phyloP scores from a whole-genome alignment of 2,329 filamentous ascomycete species.

The Penicillium sp. region DNA sequence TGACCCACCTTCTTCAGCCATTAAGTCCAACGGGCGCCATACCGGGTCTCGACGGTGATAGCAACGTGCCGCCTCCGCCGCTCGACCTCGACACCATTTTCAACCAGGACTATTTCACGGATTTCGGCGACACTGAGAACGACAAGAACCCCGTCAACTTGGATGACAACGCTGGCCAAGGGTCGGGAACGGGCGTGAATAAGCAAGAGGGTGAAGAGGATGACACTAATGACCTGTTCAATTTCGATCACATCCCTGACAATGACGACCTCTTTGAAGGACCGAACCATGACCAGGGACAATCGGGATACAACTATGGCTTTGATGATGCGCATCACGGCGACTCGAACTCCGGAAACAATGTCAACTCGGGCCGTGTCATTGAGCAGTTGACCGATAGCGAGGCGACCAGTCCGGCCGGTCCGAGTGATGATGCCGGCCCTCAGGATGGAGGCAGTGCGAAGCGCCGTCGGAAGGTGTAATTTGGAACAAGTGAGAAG shows the following conservation, averaged over 20 bases:
- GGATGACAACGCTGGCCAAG: slow-evolving; percentile 18
- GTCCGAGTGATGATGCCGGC: slow-evolving; percentile 28
- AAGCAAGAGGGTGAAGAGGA: slow-evolving; percentile 22
- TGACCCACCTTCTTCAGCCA: slow-evolving; percentile 69
- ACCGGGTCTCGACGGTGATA: slow-evolving; percentile 56
- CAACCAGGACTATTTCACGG: slow-evolving; percentile 53
- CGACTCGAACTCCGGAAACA: slow-evolving; percentile 13
- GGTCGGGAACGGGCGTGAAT: slow-evolving; percentile 13
- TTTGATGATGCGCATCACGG: slow-evolving; percentile 29
- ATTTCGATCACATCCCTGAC: slow-evolving; percentile 37
- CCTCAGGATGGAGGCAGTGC: slow-evolving; percentile 24
- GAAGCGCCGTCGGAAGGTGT: slow-evolving; percentile 33
- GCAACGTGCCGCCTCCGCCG: slow-evolving; percentile 39
- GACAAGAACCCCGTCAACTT: slow-evolving; percentile 21
- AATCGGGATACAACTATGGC: slow-evolving; percentile 30
- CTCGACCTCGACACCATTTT: slow-evolving; percentile 57
- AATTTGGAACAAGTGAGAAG: slow-evolving; percentile 11
- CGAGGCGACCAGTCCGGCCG: slow-evolving; percentile 40
- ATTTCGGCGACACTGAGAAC: slow-evolving; percentile 34
- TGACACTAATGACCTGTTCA: slow-evolving; percentile 40
- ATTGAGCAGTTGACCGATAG: slow-evolving; percentile 45
- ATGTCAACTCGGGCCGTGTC: slow-evolving; percentile 31
- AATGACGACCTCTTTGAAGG: slow-evolving; percentile 33
- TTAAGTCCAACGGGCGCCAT: slow-evolving; percentile 75
- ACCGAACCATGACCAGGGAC: slow-evolving; percentile 20